Base-by-base conservation (phyloP, 345 rosid genomes). In the Eucalyptus erythrocorys region DNA sequence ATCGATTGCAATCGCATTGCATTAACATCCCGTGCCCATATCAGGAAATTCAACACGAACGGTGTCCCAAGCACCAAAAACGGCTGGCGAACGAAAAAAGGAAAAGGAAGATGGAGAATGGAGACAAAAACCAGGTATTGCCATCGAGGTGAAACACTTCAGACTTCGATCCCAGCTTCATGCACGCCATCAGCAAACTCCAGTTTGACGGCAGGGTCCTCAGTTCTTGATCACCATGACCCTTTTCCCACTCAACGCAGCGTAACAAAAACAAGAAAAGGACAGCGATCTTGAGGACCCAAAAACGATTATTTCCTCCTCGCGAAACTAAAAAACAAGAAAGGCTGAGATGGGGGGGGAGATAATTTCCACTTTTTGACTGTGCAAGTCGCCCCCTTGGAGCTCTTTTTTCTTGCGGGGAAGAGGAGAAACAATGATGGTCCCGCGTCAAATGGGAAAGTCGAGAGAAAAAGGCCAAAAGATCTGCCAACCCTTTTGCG, bases 111-210 rank as follows among this genome's bases (percentile, higher is more conserved):
- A 40, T 76, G 48, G 32, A 68, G 34, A 91, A 89, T 88, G 86
- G 85, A 40, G 86, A 89, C 92, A 89, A 32, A 5, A 6, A 97
- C 99, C 99, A 96, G 88, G 93, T 89, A 86, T 91, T 90, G 87
- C 95, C 97, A 85, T 93, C 96, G 34, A 93, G 97, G 90, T 87
- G 95, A 92, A 97, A 96, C 68, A 91, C 93, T 30, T 97, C 98
- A 88, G 98, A 91, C 93, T 97, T 97, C 84, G 99, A 97, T 91
- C 99, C 99, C 85, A 97, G 93, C 93, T 92, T 97, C 97, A 96
- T 91, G 95, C 92, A 92, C 50, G 98, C 97, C 99, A 96, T 96
- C 82, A 42, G 82, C 47, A 76, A 76, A 76, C 47, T 40, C 24
- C 81, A 71, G 81, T 71, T 32, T 37, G 0, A 84, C 87, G 59